Conservation (phyloP, 345 rosid genomes). For the Dipteronia dyeriana region DNA sequence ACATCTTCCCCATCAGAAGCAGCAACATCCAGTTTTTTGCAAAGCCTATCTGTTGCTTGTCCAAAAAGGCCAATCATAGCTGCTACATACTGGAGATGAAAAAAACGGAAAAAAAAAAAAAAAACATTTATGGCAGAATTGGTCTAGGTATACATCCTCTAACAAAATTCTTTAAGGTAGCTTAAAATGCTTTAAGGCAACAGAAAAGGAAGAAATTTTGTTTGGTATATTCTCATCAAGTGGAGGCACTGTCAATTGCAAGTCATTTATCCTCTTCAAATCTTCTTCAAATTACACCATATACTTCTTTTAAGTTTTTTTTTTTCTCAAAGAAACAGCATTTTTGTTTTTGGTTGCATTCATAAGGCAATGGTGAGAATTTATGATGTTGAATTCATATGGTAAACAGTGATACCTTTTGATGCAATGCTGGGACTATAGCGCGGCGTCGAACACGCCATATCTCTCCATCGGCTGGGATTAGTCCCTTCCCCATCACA, state of each 20-base stretch:
- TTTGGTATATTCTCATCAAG: background rate
- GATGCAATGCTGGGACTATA: constrained; percentile 92
- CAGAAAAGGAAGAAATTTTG: background rate
- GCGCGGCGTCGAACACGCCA: constrained; percentile 96
- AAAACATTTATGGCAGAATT: background rate
- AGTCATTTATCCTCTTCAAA: background rate
- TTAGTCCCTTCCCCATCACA: constrained; percentile 98
- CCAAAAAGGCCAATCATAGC: constrained; percentile 91
- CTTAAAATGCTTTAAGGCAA: background rate
- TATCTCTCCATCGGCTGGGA: constrained; percentile 94
- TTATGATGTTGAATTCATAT: background rate
- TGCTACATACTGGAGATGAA: constrained; percentile 68
- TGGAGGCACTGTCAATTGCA: background rate
- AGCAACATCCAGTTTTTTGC: constrained; percentile 75
- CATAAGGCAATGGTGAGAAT: background rate
- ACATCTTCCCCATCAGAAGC: constrained; percentile 78
- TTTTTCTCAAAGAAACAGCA: background rate
- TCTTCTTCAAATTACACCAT: background rate
- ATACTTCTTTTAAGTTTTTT: background rate
- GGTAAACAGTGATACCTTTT: constrained; percentile 48
- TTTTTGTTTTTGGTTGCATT: background rate
- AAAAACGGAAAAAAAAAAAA: constrained; percentile 3
- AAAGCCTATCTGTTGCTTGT: constrained; percentile 83
- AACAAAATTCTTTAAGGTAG: background rate
- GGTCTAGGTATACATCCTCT: background rate